These are phyloP conservation scores for Haplosporangium gracile DNA, from an alignment of 192 early-diverging fungal species.

Conservation along the genomic window DNA sequence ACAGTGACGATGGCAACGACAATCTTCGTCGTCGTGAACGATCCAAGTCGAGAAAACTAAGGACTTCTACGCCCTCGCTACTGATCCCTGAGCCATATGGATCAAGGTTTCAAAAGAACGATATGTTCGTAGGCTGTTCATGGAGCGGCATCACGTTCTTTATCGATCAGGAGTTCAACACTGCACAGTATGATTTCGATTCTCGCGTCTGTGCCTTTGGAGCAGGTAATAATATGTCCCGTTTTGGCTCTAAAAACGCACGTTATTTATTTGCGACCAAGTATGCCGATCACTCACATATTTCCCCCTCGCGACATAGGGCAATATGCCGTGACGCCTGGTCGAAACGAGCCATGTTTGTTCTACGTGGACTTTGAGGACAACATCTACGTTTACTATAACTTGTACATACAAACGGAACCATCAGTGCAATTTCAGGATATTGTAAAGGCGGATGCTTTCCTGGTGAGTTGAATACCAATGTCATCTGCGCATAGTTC, in stretches of 20 bases:
- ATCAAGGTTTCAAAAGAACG: constrained; percentile 48
- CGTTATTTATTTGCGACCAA: neutral
- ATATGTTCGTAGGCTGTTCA: constrained; percentile 69
- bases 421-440: constrained; percentile 62
- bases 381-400: constrained; percentile 70
- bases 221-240: constrained; percentile 56
- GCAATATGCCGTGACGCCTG: constrained; percentile 61
- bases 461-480: neutral
- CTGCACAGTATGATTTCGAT: constrained; percentile 70
- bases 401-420: constrained; percentile 63
- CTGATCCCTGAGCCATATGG: constrained; percentile 50
- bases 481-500: neutral
- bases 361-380: constrained; percentile 76
- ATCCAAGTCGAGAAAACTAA: constrained; percentile 7
- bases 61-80: constrained; percentile 13
- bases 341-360: constrained; percentile 67
- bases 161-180: constrained; percentile 65
- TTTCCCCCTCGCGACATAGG: constrained; percentile 29
- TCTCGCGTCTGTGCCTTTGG: constrained; percentile 70
- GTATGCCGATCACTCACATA: neutral
- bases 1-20: neutral
- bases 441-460: constrained; percentile 51
- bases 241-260: neutral
- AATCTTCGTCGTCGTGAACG: neutral
- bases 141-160: constrained; percentile 72